Conservation (phyloP, 176 grass and related monocot species). For the Coix lacrymajobi region DNA sequence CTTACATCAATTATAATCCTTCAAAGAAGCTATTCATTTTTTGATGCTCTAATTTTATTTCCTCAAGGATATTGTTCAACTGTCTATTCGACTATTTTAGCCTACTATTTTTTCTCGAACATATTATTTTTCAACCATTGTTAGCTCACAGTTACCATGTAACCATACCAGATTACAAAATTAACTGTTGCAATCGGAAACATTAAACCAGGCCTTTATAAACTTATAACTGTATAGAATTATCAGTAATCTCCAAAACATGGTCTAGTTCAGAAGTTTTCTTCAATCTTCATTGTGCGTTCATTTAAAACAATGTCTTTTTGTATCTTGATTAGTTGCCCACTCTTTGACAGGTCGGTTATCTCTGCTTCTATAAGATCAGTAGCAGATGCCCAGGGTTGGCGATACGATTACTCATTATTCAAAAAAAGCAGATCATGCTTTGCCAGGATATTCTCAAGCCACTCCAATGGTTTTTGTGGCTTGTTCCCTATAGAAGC, state of each 20-base stretch:
- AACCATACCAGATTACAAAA: background rate
- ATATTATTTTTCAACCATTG: background rate
- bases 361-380: conserved; percentile 97
- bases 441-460: conserved; percentile 90
- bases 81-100: background rate
- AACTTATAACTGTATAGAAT: background rate
- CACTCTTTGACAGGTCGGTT: conserved; percentile 63
- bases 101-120: background rate
- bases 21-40: background rate
- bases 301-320: conserved; percentile 8
- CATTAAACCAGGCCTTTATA: background rate
- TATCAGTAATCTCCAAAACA: background rate
- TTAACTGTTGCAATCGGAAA: background rate
- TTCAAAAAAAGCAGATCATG: conserved; percentile 60
- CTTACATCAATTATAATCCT: background rate
- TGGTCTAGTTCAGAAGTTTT: background rate
- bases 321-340: conserved; percentile 11
- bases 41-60: background rate
- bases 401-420: conserved; percentile 91
- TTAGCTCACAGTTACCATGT: background rate
- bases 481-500: conserved; percentile 95
- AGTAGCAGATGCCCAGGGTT: conserved; percentile 90
- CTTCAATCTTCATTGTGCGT: background rate
- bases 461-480: conserved; percentile 92
- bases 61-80: background rate